Evolutionary conservation across 2,329 filamentous ascomycete species (phyloP), one percentile per base, ranked within the genome.

Genomic region (Botrytis aclada): DNA sequence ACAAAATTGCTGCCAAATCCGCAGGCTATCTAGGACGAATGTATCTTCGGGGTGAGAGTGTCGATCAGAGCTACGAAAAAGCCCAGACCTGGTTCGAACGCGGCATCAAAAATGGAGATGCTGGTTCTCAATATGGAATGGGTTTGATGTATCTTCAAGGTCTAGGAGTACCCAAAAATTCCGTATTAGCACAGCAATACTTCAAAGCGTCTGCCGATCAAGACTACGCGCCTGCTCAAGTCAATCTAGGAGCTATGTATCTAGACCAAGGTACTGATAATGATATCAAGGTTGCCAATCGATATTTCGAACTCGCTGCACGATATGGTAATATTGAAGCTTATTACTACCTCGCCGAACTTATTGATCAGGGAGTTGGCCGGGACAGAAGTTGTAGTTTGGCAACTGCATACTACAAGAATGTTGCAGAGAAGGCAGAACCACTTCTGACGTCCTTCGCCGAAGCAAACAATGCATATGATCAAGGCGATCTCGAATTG

Each of bases 1-100:
- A 92, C 76, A 91, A 89, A 77, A 82, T 90, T 70, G 91, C 90
- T 4, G 85, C 89, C 0, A 92, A 92, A 81, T 89, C 90, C 20
- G 91, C 91, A 32, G 91, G 90, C 2, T 91, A 92, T 80, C 85
- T 93, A 45, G 91, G 91, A 4, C 84, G 89, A 63, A 93, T 93
- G 89, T 92, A 90, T 77, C 82, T 93, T 56, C 88, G 91, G 20
- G 91, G 91, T 22, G 91, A 93, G 80, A 90, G 90, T 34, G 88
- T 90, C 75, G 86, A 89, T 70, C 89, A 92, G 77, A 90, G 87
- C 80, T 91, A 86, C 75, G 84, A 85, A 47, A 90, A 88, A 74
- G 91, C 91, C 2, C 82, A 86, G 74, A 87, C 85, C 29, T 93
- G 91, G 91, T 92, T 93, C 81, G 86, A 85, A 67, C 87, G 90